Conservation (phyloP, 2,329 filamentous ascomycete species). For the Neurospora sp. region DNA sequence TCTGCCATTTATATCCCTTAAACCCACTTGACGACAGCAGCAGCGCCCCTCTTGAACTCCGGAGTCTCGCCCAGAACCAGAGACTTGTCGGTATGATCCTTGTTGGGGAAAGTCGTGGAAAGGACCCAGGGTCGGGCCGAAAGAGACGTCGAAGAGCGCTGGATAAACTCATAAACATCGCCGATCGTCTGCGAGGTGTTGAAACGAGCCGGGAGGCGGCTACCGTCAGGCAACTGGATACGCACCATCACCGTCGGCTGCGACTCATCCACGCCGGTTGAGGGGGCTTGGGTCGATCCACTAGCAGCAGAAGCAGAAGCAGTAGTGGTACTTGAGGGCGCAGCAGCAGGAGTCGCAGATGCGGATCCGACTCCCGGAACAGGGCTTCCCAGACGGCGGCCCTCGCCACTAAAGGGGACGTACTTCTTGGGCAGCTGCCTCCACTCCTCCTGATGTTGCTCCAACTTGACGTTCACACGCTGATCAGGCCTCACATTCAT, state of each 20-base stretch:
- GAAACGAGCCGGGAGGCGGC: constrained; percentile 68
- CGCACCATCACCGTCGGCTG: constrained; percentile 62
- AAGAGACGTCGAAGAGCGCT: constrained; percentile 50
- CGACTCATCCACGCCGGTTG: constrained; percentile 47
- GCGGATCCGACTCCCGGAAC: constrained; percentile 49
- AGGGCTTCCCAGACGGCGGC: constrained; percentile 67
- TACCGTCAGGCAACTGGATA: constrained; percentile 70
- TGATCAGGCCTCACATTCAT: constrained; percentile 69
- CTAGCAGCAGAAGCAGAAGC: constrained; percentile 18
- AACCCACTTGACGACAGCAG: constrained; percentile 53
- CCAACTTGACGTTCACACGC: constrained; percentile 68
- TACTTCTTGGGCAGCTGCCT: constrained; percentile 64
- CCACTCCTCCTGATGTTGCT: constrained; percentile 68
- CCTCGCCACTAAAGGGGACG: constrained; percentile 63
- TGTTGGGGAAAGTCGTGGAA: constrained; percentile 75
- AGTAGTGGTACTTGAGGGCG: constrained; percentile 19
- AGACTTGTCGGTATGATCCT: constrained; percentile 63
- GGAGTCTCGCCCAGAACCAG: constrained; percentile 48
- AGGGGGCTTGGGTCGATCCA: constrained; percentile 23
- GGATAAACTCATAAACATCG: constrained; percentile 68
- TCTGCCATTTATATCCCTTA: constrained; percentile 11
- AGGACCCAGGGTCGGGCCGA: constrained; percentile 58
- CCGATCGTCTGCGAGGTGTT: constrained; percentile 70
- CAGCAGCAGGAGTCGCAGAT: constrained; percentile 25
- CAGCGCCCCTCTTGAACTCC: constrained; percentile 58